These are phyloP conservation scores for Leucosporidium creatinivorum DNA, from an alignment of 768 basidiomycete species.

Conservation along the genomic window DNA sequence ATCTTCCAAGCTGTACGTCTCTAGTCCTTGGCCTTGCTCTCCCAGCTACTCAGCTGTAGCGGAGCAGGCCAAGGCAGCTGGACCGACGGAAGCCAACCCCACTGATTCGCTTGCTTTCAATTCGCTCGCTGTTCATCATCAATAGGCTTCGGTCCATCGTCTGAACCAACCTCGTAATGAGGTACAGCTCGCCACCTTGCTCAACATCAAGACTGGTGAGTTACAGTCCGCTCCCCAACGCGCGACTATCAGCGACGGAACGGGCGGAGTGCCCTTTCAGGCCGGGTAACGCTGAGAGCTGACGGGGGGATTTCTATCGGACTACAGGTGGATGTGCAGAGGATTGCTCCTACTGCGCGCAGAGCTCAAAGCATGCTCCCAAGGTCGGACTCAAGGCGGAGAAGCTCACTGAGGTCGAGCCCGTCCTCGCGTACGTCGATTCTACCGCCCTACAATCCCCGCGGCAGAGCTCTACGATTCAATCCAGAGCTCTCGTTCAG, in stretches of 20 bases:
- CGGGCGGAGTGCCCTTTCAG: not conserved
- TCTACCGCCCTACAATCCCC: not conserved
- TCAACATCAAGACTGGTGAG: slow-evolving; percentile 87
- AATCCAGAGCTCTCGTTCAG: not conserved
- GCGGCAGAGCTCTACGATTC: not conserved
- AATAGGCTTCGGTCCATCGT: slow-evolving; percentile 61
- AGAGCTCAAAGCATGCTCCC: slow-evolving; percentile 87
- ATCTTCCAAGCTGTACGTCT: slow-evolving; percentile 65
- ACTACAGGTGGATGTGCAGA: slow-evolving; percentile 75
- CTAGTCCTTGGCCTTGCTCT: not conserved
- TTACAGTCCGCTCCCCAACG: not conserved
- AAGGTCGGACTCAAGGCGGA: slow-evolving; percentile 68
- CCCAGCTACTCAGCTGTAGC: not conserved
- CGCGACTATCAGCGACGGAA: not conserved
- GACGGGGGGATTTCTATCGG: slow-evolving; percentile 47
- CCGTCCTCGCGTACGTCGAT: slow-evolving; percentile 58
- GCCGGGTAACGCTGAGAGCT: slow-evolving; percentile 19
- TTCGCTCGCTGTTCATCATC: not conserved
- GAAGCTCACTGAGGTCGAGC: slow-evolving; percentile 75
- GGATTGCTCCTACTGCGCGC: slow-evolving; percentile 97
- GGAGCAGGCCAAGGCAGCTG: not conserved
- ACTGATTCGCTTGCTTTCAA: not conserved
- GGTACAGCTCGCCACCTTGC: slow-evolving; percentile 90
- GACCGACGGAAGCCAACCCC: not conserved
- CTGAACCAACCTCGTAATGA: slow-evolving; percentile 56